Conservation (phyloP, 2,329 filamentous ascomycete species). For the Penicillium sp. region DNA sequence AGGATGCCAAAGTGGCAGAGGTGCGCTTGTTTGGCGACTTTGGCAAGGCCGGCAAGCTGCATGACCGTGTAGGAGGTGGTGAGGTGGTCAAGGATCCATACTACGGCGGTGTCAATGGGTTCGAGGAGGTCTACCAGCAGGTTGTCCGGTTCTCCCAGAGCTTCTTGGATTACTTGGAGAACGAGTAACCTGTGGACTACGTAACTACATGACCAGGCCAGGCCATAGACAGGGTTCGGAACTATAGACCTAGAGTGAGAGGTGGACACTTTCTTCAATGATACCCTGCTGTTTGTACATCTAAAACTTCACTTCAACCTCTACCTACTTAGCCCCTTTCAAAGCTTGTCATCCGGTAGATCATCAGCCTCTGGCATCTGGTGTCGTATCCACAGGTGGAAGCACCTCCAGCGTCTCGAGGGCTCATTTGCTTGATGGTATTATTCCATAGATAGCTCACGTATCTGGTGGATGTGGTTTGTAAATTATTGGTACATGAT, state of each 20-base stretch:
- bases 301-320: neutral
- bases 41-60: slow-evolving; percentile 54
- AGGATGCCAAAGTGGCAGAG: slow-evolving; percentile 43
- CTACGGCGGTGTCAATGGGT: slow-evolving; percentile 80
- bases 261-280: slow-evolving; percentile 3
- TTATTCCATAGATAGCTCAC: no score
- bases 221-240: neutral
- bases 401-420: no score
- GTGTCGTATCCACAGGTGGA: no score
- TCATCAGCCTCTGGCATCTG: neutral
- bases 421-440: no score
- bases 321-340: neutral
- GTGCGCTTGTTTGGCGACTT: slow-evolving; percentile 86
- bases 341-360: neutral
- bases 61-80: slow-evolving; percentile 42
- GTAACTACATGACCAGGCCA: neutral
- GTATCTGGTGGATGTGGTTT: neutral
- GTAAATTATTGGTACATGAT: neutral
- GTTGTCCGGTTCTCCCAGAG: slow-evolving; percentile 72
- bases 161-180: slow-evolving; percentile 63
- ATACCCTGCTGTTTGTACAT: slow-evolving; percentile 22
- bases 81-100: slow-evolving; percentile 87
- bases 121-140: slow-evolving; percentile 84
- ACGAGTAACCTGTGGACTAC: slow-evolving; percentile 2
- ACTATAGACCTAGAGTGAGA: slow-evolving; percentile 8